phyloP scores from a whole-genome alignment of 805 yeast genomes.

The Yamadazyma ubonensis region DNA sequence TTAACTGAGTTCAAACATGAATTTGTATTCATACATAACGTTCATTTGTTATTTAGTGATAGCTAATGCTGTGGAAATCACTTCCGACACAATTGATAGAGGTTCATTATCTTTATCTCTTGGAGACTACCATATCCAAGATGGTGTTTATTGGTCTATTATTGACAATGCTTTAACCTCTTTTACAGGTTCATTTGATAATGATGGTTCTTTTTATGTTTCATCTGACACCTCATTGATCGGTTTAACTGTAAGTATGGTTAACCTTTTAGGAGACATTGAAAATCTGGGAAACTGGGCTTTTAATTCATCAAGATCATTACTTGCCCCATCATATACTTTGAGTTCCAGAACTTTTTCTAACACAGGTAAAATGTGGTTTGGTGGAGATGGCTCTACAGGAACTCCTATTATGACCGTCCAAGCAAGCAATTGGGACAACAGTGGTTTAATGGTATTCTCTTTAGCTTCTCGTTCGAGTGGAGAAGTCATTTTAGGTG shows the following conservation, averaged over 20 bases:
- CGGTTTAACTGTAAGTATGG: conserved; percentile 18
- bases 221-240: conserved; percentile 16
- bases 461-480: conserved; percentile 12
- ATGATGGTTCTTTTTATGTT: conserved; percentile 24
- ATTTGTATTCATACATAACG: conserved; percentile 1
- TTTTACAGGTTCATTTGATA: conserved; percentile 22
- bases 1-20: neutral
- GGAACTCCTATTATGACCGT: conserved; percentile 17
- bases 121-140: conserved; percentile 21
- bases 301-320: conserved; percentile 22
- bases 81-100: conserved; percentile 17
- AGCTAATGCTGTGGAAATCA: conserved; percentile 14
- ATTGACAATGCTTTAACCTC: conserved; percentile 21
- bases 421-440: conserved; percentile 17
- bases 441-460: conserved; percentile 21
- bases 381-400: conserved; percentile 21
- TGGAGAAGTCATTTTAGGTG: conserved; percentile 19
- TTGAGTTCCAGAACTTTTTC: conserved; percentile 19
- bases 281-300: conserved; percentile 22
- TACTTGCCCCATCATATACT: conserved; percentile 19
- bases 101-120: conserved; percentile 20
- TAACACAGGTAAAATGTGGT: conserved; percentile 26
- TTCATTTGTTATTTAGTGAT: conserved; percentile 1
- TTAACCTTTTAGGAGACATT: conserved; percentile 11
- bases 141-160: conserved; percentile 27